Percentiles rank a stretch among this genome's conserved stretches.
Conservation (phyloP, 495 filamentous ascomycete species). For the Xylaria grammica region DNA sequence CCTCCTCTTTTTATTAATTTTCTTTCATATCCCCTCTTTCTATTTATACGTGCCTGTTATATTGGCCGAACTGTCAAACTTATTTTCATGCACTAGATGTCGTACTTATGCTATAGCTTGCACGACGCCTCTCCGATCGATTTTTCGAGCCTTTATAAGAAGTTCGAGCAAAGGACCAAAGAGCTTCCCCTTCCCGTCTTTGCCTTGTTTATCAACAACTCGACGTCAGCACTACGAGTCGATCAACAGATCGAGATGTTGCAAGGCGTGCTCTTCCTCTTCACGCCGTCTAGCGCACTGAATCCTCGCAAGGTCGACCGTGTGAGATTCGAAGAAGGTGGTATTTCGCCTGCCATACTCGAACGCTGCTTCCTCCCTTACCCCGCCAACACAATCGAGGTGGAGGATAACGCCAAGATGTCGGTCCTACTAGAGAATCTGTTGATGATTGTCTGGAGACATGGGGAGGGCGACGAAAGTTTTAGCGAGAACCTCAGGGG, state of each 20-base stretch:
- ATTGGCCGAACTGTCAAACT: too few species aligned
- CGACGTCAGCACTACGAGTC: slow-evolving; percentile 49
- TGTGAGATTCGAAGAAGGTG: slow-evolving; percentile 40
- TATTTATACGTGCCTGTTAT: too few species aligned
- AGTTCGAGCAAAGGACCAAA: slow-evolving; percentile 67
- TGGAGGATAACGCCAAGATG: slow-evolving; percentile 80
- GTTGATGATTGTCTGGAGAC: slow-evolving; percentile 60
- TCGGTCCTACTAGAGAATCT: slow-evolving; percentile 76
- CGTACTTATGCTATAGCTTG: slow-evolving; percentile 37
- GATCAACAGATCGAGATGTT: slow-evolving; percentile 64
- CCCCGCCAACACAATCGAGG: slow-evolving; percentile 64
- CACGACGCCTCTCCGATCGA: slow-evolving; percentile 44
- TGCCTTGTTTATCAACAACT: slow-evolving; percentile 67
- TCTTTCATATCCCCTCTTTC: too few species aligned
- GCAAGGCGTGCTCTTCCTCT: slow-evolving; percentile 64
- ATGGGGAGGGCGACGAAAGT: slow-evolving; percentile 39
- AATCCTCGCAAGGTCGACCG: slow-evolving; percentile 49
- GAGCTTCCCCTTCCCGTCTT: slow-evolving; percentile 73
- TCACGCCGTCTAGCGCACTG: slow-evolving; percentile 66
- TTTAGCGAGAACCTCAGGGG: slow-evolving; percentile 52
- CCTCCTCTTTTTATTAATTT: too few species aligned
- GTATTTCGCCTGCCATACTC: slow-evolving; percentile 64
- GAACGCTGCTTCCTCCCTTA: slow-evolving; percentile 74
- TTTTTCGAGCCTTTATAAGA: slow-evolving; percentile 70
- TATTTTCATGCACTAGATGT: slow-evolving; percentile 27